These are phyloP conservation scores for Sporothrix variecibatus DNA, from an alignment of 2,329 filamentous ascomycete species.

Conservation along the genomic window DNA sequence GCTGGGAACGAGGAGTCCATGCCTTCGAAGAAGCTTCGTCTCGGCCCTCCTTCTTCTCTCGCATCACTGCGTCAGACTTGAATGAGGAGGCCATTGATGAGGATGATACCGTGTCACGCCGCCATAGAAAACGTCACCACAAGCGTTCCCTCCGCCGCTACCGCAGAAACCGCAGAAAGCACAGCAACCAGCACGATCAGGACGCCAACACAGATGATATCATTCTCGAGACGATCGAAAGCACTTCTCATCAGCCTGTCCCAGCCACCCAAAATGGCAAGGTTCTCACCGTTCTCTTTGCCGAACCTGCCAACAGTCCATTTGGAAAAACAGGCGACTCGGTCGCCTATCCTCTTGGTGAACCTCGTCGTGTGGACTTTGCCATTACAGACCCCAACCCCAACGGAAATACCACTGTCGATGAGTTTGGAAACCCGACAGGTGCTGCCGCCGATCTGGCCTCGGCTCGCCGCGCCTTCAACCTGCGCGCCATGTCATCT, in stretches of 20 bases:
- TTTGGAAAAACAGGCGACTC: not conserved
- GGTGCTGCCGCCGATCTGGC: constrained; percentile 38
- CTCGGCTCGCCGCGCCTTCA: constrained; percentile 51
- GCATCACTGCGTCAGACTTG: constrained; percentile 41
- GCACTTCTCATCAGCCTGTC: not conserved
- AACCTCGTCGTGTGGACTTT: constrained; percentile 48
- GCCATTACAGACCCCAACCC: constrained; percentile 37
- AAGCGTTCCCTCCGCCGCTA: constrained; percentile 43
- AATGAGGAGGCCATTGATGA: constrained; percentile 51
- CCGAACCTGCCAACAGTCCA: not conserved
- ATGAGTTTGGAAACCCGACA: constrained; percentile 16
- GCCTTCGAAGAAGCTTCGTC: constrained; percentile 43
- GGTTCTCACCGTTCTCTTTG: not conserved
- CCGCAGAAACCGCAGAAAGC: constrained; percentile 50
- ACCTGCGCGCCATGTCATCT: constrained; percentile 62
- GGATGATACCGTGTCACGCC: constrained; percentile 46
- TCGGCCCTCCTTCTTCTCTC: constrained; percentile 40
- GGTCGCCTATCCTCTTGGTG: constrained; percentile 26
- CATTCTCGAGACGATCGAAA: constrained; percentile 36
- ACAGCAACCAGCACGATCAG: constrained; percentile 37
- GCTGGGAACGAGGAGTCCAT: constrained; percentile 41
- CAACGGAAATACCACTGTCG: constrained; percentile 30
- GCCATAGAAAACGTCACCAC: constrained; percentile 40
- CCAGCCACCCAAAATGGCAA: not conserved
- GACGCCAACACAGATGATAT: constrained; percentile 36